Evolutionary conservation across 2,329 filamentous ascomycete genomes (phyloP).

Genomic region (Trichoderma gracile): DNA sequence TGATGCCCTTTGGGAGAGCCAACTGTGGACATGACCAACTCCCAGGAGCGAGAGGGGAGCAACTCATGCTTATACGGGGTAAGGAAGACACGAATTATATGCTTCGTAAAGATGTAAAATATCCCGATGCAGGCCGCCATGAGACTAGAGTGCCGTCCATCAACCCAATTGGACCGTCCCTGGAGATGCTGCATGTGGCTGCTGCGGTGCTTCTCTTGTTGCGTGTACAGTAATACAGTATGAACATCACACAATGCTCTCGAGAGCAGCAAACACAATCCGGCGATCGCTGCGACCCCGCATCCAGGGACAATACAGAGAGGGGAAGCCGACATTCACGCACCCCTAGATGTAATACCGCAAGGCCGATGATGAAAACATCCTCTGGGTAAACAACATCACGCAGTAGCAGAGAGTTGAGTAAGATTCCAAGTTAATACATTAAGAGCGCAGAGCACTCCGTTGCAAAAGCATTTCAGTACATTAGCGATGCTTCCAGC

Average conservation of each 20-base stretch:
- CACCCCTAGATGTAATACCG: neutral
- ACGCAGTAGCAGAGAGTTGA: neutral
- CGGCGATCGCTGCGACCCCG: constrained; percentile 6
- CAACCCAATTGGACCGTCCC: constrained; percentile 7
- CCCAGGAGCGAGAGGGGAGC: too few species aligned
- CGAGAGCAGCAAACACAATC: too few species aligned
- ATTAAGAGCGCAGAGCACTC: constrained; percentile 21
- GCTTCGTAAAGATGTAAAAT: too few species aligned
- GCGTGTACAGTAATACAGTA: too few species aligned
- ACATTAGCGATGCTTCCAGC: constrained; percentile 27
- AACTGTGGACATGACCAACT: too few species aligned
- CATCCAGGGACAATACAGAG: neutral
- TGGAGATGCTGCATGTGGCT: constrained; percentile 12
- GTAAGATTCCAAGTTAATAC: constrained; percentile 6
- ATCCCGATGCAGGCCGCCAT: neutral
- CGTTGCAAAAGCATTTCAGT: constrained; percentile 17
- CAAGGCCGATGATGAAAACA: neutral
- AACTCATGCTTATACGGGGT: too few species aligned
- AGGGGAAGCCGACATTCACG: constrained; percentile 9
- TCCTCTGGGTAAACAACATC: neutral
- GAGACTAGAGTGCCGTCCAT: neutral
- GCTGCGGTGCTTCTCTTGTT: constrained; percentile 6
- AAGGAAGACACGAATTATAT: too few species aligned
- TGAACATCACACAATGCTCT: too few species aligned
- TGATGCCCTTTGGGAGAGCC: too few species aligned